phyloP scores from a whole-genome alignment of 2,329 filamentous ascomycete species.

The Boeremia exigua region DNA sequence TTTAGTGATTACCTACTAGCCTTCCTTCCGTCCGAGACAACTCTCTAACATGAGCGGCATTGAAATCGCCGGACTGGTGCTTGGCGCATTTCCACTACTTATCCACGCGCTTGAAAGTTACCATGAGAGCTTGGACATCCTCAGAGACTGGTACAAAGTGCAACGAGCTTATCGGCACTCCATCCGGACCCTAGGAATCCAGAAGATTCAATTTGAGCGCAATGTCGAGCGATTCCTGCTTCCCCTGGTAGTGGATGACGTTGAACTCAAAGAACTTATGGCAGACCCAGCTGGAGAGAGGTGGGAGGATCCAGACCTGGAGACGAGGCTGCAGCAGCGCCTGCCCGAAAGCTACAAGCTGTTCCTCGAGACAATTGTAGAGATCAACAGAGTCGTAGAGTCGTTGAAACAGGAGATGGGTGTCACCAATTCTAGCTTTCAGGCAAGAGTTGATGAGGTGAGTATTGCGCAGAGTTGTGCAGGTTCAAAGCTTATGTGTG shows the following conservation, averaged over 20 bases:
- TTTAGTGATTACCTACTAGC: too few species aligned
- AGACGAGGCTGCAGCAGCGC: not conserved
- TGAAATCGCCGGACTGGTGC: conserved; percentile 40
- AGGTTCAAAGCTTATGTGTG: too few species aligned
- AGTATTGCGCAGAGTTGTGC: not conserved
- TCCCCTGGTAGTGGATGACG: not conserved
- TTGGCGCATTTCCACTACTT: conserved; percentile 38
- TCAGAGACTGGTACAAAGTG: not conserved
- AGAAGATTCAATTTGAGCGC: not conserved
- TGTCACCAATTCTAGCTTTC: not conserved
- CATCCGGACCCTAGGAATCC: not conserved
- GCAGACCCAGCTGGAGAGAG: not conserved
- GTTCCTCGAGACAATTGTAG: not conserved
- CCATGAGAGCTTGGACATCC: not conserved
- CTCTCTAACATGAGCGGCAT: conserved; percentile 29
- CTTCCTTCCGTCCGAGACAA: too few species aligned
- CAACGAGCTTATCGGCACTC: not conserved
- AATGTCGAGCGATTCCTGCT: not conserved
- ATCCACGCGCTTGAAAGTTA: not conserved
- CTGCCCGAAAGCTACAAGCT: not conserved
- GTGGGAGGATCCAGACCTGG: not conserved
- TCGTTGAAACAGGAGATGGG: not conserved
- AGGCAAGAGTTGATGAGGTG: not conserved
- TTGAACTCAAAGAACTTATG: not conserved
- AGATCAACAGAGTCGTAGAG: not conserved